phyloP scores from a whole-genome alignment of 345 rosid species.

The Ceriops decandra region DNA sequence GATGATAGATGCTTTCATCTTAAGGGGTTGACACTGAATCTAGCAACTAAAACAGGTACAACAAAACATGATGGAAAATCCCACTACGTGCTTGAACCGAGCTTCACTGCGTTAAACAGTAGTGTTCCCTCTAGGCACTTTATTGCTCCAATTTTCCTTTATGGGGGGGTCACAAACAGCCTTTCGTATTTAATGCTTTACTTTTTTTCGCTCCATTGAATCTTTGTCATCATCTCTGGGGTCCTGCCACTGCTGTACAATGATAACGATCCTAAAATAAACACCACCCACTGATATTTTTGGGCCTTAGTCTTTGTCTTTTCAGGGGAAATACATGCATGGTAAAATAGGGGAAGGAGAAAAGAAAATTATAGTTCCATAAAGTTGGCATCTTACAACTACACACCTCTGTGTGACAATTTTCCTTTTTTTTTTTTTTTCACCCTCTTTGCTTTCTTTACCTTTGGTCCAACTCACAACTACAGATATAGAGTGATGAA shows the following conservation, averaged over 20 bases:
- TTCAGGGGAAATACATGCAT: slow-evolving; percentile 22
- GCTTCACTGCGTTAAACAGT: no score
- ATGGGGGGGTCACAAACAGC: no score
- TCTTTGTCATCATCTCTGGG: no score
- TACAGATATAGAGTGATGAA: slow-evolving; percentile 26
- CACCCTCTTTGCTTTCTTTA: slow-evolving; percentile 9
- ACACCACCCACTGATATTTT: background rate
- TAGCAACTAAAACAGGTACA: no score
- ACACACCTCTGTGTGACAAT: slow-evolving; percentile 20
- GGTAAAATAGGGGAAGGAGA: slow-evolving; percentile 6
- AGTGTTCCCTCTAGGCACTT: no score
- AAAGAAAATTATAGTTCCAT: slow-evolving; percentile 23
- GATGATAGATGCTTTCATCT: no score
- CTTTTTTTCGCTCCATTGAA: no score
- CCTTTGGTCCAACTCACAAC: slow-evolving; percentile 46
- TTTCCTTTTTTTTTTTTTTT: background rate
- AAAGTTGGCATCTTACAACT: slow-evolving; percentile 24
- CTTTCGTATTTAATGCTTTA: no score
- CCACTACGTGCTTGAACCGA: no score
- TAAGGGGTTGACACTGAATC: no score
- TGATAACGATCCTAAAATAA: slow-evolving; percentile 24
- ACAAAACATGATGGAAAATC: no score
- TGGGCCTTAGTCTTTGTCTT: slow-evolving; percentile 25
- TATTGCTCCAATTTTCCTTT: no score
- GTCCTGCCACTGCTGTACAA: slow-evolving; percentile 24